A percentile compares a stretch with the other conserved stretches of the same genome.
phyloP scores from a whole-genome alignment of 768 basidiomycete genomes.

The Pisolithus microcarpus region DNA sequence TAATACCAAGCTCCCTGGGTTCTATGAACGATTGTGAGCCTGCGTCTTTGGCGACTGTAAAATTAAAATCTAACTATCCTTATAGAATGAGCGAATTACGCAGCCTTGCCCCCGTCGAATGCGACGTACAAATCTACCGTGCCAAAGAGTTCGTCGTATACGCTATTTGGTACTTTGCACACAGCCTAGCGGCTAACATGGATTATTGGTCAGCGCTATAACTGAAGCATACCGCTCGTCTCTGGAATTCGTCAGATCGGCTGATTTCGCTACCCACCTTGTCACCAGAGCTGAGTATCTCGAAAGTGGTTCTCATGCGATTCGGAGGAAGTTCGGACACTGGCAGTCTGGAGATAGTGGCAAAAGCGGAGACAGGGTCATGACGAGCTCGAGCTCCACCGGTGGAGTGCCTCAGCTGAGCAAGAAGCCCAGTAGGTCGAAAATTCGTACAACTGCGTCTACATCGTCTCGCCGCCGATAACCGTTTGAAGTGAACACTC shows the following conservation, averaged over 20 bases:
- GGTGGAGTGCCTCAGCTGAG: conserved; percentile 20
- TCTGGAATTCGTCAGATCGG: conserved; percentile 45
- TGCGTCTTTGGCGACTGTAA: conserved; percentile 7
- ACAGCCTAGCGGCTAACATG: conserved; percentile 9
- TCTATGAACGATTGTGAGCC: conserved; percentile 69
- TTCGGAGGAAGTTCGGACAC: conserved; percentile 66
- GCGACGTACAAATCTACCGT: conserved; percentile 65
- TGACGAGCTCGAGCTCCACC: conserved; percentile 8
- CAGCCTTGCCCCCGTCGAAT: conserved; percentile 75
- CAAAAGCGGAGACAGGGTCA: conserved; percentile 19
- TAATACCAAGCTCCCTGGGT: conserved; percentile 65
- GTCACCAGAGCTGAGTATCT: conserved; percentile 80
- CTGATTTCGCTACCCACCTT: conserved; percentile 44
- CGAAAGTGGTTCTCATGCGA: conserved; percentile 72
- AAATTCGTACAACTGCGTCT: conserved; percentile 16
- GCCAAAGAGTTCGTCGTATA: conserved; percentile 58
- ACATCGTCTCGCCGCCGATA: conserved; percentile 24
- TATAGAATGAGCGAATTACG: conserved; percentile 66
- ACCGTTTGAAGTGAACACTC: neutral
- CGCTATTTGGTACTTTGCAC: conserved; percentile 2
- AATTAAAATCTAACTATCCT: conserved; percentile 11
- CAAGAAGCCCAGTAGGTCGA: conserved; percentile 23
- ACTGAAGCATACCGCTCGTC: conserved; percentile 61
- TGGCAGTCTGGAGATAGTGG: conserved; percentile 37
- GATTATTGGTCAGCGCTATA: conserved; percentile 44